Conservation (phyloP, 2,329 filamentous ascomycete genomes). For the Neonectria neomacrospora region DNA sequence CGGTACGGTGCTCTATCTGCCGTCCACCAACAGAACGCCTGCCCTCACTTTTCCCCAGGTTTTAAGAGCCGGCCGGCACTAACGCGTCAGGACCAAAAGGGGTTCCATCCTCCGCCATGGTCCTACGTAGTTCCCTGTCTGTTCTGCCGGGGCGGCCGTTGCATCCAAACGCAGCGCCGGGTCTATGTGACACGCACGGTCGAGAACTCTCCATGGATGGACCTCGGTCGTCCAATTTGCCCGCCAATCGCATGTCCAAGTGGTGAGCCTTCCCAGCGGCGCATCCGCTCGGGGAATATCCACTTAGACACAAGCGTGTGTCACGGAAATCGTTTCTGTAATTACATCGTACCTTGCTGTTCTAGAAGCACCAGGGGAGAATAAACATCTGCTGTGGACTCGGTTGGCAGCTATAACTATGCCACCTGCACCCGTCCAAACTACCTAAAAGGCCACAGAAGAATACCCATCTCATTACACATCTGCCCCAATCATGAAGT, state of each 20-base stretch:
- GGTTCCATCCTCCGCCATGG: not conserved
- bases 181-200: not conserved
- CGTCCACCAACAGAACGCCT: not conserved
- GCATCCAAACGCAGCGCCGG: not conserved
- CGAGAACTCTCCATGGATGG: not conserved
- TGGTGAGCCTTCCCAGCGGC: not conserved
- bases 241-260: not conserved
- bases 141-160: not conserved
- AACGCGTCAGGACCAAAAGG: not conserved
- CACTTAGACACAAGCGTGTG: not conserved
- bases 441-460: not conserved
- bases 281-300: not conserved
- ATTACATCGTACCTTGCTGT: not conserved
- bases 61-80: not conserved
- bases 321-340: not conserved
- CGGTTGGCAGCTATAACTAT: slow-evolving; percentile 1
- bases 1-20: not conserved
- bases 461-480: not conserved
- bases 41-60: not conserved
- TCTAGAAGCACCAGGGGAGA: not conserved
- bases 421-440: not conserved
- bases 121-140: not conserved
- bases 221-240: not conserved
- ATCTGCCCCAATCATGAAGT: slow-evolving; percentile 20
- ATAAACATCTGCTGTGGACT: not conserved